A percentile compares a stretch with the other conserved stretches of the same genome.
Conservation (phyloP, 2,329 filamentous ascomycete genomes). For the Septoria linicola region DNA sequence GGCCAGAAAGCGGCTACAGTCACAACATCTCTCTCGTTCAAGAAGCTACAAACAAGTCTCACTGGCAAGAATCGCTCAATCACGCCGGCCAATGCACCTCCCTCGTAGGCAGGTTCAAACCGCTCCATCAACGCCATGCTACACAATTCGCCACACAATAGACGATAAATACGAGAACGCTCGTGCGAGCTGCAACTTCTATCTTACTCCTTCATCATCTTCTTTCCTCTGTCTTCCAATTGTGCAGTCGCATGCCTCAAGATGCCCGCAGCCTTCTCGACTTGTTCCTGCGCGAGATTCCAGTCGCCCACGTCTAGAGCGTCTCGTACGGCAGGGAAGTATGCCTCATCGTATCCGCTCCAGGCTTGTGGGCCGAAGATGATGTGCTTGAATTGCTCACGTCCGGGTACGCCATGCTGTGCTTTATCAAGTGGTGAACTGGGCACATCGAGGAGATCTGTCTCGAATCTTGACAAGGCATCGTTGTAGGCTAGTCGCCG, state of each 20-base stretch:
- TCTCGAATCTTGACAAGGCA: conserved; percentile 78
- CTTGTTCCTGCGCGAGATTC: conserved; percentile 63
- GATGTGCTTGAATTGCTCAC: conserved; percentile 91
- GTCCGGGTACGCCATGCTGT: conserved; percentile 61
- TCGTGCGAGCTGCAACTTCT: no score
- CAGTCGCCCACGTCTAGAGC: conserved; percentile 71
- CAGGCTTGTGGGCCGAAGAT: conserved; percentile 81
- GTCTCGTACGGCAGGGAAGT: conserved; percentile 84
- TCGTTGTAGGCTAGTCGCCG: conserved; percentile 75
- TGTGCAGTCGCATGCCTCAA: conserved; percentile 60
- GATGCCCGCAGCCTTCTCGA: conserved; percentile 69
- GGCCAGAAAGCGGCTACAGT: no score
- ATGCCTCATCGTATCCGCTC: conserved; percentile 65
- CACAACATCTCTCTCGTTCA: not conserved
- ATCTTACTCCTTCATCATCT: not conserved
- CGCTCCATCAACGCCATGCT: not conserved
- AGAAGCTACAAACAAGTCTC: not conserved
- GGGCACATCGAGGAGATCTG: conserved; percentile 74
- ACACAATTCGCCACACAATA: no score
- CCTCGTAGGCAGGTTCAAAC: not conserved
- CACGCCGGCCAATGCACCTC: no score
- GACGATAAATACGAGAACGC: no score
- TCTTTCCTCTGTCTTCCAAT: conserved; percentile 35
- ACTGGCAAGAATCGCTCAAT: no score
- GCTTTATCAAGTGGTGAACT: conserved; percentile 15